Conservation (phyloP, 129 eudicot genomes). For the Smallanthus sonchifolius region DNA sequence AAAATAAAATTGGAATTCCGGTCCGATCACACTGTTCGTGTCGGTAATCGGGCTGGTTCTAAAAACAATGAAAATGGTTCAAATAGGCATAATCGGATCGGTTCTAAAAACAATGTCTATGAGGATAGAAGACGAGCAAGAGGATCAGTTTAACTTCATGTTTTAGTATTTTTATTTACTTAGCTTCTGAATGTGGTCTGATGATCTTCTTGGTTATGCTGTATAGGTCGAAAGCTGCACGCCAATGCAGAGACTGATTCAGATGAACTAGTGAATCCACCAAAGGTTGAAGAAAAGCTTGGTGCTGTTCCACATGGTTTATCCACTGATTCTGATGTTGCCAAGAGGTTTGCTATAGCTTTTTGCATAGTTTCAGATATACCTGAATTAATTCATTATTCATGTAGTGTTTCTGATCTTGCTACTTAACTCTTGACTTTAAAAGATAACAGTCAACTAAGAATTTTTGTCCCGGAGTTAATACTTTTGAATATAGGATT, state of each 20-base stretch:
- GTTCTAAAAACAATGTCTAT: background rate
- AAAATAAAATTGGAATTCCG: too few relatives aligned
- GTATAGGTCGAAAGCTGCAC: slow-evolving; percentile 61
- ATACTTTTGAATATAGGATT: slow-evolving; percentile 1
- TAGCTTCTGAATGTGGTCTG: background rate
- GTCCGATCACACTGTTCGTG: too few relatives aligned
- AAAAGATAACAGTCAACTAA: background rate
- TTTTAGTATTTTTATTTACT: background rate
- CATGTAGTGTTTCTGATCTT: background rate
- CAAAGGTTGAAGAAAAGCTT: slow-evolving; percentile 89
- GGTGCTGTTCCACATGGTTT: slow-evolving; percentile 97
- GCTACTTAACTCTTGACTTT: background rate
- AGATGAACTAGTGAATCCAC: slow-evolving; percentile 77
- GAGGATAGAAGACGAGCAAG: background rate
- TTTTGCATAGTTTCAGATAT: background rate
- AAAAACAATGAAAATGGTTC: too few relatives aligned
- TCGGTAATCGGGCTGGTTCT: too few relatives aligned
- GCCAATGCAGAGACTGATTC: slow-evolving; percentile 79
- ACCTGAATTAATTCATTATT: background rate
- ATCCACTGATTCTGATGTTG: slow-evolving; percentile 96
- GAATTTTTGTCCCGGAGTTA: background rate
- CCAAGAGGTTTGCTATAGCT: slow-evolving; percentile 51
- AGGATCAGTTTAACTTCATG: background rate
- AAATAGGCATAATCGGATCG: too few relatives aligned
- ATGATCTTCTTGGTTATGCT: background rate